These are phyloP conservation scores for Peribolospora kevripleyi DNA, from an alignment of 768 basidiomycete genomes.

Conservation along the genomic window DNA sequence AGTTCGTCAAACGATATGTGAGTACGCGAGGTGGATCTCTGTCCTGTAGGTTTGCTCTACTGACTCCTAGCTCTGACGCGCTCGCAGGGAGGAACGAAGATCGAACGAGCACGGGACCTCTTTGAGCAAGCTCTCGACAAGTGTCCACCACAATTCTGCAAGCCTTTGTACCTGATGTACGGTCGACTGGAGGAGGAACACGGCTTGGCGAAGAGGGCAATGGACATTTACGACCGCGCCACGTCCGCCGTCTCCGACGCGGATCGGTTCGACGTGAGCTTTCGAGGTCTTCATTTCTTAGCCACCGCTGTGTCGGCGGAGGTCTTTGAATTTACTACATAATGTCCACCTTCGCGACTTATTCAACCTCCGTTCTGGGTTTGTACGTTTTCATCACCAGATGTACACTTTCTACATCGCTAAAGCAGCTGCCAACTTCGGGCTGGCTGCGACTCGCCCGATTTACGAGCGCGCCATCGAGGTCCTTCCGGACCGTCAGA, in stretches of 20 bases:
- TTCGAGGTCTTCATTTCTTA: neutral
- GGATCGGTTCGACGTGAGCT: constrained; percentile 75
- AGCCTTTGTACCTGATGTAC: constrained; percentile 86
- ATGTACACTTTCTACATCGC: constrained; percentile 96
- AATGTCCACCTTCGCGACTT: neutral
- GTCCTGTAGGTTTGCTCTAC: neutral
- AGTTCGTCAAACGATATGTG: constrained; percentile 90
- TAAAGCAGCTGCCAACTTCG: constrained; percentile 85
- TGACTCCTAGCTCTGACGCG: neutral
- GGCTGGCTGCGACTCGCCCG: constrained; percentile 78
- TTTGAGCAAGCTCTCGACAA: constrained; percentile 96
- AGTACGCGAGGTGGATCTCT: constrained; percentile 16
- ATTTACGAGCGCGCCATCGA: constrained; percentile 93
- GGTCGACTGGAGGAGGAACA: constrained; percentile 84
- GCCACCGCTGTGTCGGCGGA: neutral
- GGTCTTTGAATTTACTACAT: neutral
- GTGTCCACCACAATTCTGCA: constrained; percentile 82
- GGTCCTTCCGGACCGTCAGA: constrained; percentile 72
- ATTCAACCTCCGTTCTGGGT: neutral
- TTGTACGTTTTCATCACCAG: constrained; percentile 21
- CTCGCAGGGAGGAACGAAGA: constrained; percentile 59
- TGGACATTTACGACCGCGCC: constrained; percentile 87
- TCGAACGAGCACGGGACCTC: constrained; percentile 86
- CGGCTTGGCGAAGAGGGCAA: constrained; percentile 82
- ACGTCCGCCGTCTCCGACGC: constrained; percentile 59